Evolutionary conservation across 352 stramenopile species (phyloP).

Genomic region (Saprolegnia diclina): DNA sequence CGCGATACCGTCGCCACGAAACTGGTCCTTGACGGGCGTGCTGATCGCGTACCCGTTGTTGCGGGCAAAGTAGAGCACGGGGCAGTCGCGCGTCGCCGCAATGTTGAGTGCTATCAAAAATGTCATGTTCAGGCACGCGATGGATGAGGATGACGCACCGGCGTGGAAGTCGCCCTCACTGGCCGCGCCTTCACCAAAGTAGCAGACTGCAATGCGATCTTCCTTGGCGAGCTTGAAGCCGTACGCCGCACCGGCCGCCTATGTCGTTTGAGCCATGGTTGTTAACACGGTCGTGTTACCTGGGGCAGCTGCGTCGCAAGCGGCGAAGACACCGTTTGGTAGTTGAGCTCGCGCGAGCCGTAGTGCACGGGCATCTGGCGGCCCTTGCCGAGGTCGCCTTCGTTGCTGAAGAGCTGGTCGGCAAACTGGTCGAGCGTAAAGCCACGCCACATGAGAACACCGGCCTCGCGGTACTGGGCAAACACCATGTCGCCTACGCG

Average conservation of each 20-base stretch:
- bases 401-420: constrained; percentile 95
- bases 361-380: constrained; percentile 99
- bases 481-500: constrained; percentile 89
- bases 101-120: constrained; percentile 88
- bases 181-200: constrained; percentile 96
- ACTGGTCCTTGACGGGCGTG: constrained; percentile 94
- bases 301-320: constrained; percentile 97
- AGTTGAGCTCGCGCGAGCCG: constrained; percentile 91
- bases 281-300: constrained; percentile 31
- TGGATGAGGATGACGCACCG: constrained; percentile 27
- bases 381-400: constrained; percentile 92
- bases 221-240: constrained; percentile 93
- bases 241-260: constrained; percentile 95
- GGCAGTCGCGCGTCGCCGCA: constrained; percentile 92
- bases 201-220: constrained; percentile 88
- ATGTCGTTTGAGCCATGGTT: background rate
- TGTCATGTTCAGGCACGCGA: background rate
- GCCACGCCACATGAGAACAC: constrained; percentile 97
- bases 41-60: constrained; percentile 99
- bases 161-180: constrained; percentile 98
- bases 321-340: constrained; percentile 96
- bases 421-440: constrained; percentile 97
- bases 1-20: constrained; percentile 95
- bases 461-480: constrained; percentile 96
- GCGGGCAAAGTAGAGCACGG: constrained; percentile 96